phyloP scores from a whole-genome alignment of 2,329 filamentous ascomycete genomes.

The Stylonectria norvegica region DNA sequence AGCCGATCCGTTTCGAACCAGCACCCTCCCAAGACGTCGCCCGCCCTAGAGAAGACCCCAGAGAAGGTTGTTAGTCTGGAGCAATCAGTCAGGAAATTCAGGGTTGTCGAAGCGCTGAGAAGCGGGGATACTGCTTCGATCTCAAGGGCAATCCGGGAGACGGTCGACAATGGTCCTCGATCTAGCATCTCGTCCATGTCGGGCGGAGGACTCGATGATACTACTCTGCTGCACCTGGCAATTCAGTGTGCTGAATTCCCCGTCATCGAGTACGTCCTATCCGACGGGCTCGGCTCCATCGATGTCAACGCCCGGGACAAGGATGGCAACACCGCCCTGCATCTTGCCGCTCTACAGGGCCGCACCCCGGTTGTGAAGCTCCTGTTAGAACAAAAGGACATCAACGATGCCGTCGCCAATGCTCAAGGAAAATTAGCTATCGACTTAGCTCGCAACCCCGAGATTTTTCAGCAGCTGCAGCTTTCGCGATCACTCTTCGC shows the following conservation, averaged over 20 bases:
- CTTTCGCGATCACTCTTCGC: slow-evolving; percentile 85
- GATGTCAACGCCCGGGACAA: slow-evolving; percentile 89
- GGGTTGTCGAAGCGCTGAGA: slow-evolving; percentile 86
- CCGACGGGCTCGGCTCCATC: slow-evolving; percentile 61
- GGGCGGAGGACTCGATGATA: slow-evolving; percentile 64
- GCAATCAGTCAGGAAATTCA: slow-evolving; percentile 90
- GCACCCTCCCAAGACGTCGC: slow-evolving; percentile 27
- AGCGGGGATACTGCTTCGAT: slow-evolving; percentile 90
- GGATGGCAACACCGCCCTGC: slow-evolving; percentile 90
- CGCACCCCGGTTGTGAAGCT: slow-evolving; percentile 77
- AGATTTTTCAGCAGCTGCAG: slow-evolving; percentile 94
- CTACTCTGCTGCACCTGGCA: slow-evolving; percentile 86
- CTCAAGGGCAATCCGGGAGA: slow-evolving; percentile 76
- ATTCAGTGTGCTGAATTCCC: slow-evolving; percentile 92
- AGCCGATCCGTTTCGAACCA: slow-evolving; percentile 41
- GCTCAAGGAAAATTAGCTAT: slow-evolving; percentile 79
- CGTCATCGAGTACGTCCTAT: slow-evolving; percentile 92
- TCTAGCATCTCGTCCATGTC: slow-evolving; percentile 55
- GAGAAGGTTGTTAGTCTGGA: slow-evolving; percentile 65
- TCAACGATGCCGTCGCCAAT: slow-evolving; percentile 88
- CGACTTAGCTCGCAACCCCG: slow-evolving; percentile 84
- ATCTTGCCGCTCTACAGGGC: slow-evolving; percentile 81
- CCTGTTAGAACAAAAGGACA: slow-evolving; percentile 73
- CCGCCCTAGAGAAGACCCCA: slow-evolving; percentile 30
- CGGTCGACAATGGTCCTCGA: slow-evolving; percentile 49